phyloP scores from a whole-genome alignment of 225 moss, liverwort and hornwort genomes.

The Physcomitrium patens region DNA sequence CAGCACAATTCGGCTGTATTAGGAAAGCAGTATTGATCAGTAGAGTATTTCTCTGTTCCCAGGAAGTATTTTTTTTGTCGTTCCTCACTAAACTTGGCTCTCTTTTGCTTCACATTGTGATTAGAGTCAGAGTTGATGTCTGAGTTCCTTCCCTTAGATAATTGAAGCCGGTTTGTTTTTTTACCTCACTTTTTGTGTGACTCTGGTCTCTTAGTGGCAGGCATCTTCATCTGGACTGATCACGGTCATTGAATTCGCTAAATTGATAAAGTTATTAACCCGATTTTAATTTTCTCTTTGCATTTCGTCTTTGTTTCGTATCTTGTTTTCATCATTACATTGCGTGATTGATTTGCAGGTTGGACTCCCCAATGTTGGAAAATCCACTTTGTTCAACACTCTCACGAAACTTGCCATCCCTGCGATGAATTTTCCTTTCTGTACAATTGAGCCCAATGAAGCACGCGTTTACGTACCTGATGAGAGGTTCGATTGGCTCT shows the following conservation, averaged over 20 bases:
- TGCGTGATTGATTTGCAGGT: constrained; percentile 53
- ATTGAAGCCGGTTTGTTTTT: too few species aligned
- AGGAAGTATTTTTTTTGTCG: too few species aligned
- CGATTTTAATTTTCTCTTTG: too few species aligned
- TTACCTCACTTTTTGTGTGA: too few species aligned
- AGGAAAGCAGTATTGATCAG: too few species aligned
- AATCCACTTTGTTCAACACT: constrained; percentile 98
- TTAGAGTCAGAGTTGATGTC: too few species aligned
- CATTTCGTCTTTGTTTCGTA: not conserved
- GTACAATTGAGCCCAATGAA: constrained; percentile 98
- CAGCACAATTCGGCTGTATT: too few species aligned
- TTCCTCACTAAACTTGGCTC: too few species aligned
- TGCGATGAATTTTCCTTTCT: constrained; percentile 98
- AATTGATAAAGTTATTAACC: not conserved
- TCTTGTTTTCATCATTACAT: not conserved
- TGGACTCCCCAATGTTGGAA: constrained; percentile 97
- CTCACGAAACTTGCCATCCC: constrained; percentile 91
- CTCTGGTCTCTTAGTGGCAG: not conserved
- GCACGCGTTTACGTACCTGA: constrained; percentile 96
- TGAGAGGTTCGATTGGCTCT: constrained; percentile 96
- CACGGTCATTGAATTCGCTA: not conserved
- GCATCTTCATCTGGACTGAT: not conserved
- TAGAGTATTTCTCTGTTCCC: too few species aligned
- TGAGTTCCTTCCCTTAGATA: too few species aligned
- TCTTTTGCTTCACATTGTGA: too few species aligned